phyloP scores from a whole-genome alignment of 2,329 filamentous ascomycete species.

The Penicillium frequentans region DNA sequence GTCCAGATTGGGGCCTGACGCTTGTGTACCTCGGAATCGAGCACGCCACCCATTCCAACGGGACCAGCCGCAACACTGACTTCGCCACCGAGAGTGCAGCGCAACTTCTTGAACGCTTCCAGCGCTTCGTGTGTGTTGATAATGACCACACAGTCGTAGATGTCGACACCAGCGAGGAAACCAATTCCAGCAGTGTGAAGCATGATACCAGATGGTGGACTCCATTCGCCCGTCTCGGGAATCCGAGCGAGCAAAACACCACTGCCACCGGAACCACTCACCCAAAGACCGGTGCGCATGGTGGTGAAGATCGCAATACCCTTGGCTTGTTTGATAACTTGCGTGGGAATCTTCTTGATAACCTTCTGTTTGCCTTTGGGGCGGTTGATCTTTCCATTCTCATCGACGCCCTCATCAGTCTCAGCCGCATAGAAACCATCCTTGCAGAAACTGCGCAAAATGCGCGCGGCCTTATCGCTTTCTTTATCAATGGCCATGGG shows the following conservation, averaged over 20 bases:
- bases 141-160: conserved; percentile 92
- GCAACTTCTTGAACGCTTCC: conserved; percentile 77
- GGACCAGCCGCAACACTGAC: conserved; percentile 76
- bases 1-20: conserved; percentile 72
- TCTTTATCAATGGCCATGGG: conserved; percentile 83
- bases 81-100: conserved; percentile 79
- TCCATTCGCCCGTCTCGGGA: conserved; percentile 80
- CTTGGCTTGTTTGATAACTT: conserved; percentile 84
- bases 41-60: conserved; percentile 69
- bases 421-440: conserved; percentile 69
- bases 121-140: conserved; percentile 85
- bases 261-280: conserved; percentile 86
- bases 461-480: conserved; percentile 86
- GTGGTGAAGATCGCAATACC: conserved; percentile 93
- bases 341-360: conserved; percentile 79
- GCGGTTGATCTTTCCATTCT: conserved; percentile 49
- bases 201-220: conserved; percentile 85
- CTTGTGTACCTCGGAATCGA: conserved; percentile 70
- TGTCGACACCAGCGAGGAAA: conserved; percentile 87
- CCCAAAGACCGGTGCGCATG: conserved; percentile 89
- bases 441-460: conserved; percentile 86
- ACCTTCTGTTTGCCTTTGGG: conserved; percentile 63
- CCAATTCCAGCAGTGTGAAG: conserved; percentile 86
- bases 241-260: conserved; percentile 82
- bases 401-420: conserved; percentile 45